Evolutionary conservation across 352 stramenopile genomes (phyloP).

Genomic region (Pythium myriotylum): DNA sequence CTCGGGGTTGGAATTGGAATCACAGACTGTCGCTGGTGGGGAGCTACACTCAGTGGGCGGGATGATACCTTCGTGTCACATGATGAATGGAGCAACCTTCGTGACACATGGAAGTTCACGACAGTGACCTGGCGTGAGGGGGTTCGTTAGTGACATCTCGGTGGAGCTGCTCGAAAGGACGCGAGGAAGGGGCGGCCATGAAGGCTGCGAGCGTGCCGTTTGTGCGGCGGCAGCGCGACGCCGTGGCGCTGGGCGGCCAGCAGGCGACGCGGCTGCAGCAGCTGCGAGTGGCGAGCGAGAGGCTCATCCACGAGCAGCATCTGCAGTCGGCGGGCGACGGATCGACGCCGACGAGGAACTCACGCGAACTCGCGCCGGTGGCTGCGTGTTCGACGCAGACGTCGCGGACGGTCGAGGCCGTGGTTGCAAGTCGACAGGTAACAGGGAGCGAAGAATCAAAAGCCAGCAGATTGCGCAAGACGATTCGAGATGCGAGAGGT

Average conservation of each 20-base stretch:
- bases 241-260: slow-evolving; percentile 42
- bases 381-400: slow-evolving; percentile 10
- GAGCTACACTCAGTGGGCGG: neutral
- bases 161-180: slow-evolving; percentile 4
- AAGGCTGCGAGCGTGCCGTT: slow-evolving; percentile 22
- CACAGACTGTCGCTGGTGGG: no score
- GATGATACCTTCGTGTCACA: no score
- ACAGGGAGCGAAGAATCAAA: slow-evolving; percentile 14
- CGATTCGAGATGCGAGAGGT: slow-evolving; percentile 43
- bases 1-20: no score
- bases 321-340: slow-evolving; percentile 11
- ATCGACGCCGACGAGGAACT: neutral
- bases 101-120: slow-evolving; percentile 6
- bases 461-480: slow-evolving; percentile 34
- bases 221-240: slow-evolving; percentile 18
- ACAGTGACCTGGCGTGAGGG: no score
- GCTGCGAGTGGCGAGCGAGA: slow-evolving; percentile 41
- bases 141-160: slow-evolving; percentile 11
- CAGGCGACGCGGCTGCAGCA: slow-evolving; percentile 50
- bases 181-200: neutral
- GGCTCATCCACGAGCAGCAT: slow-evolving; percentile 40
- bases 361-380: neutral
- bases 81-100: slow-evolving; percentile 3
- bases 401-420: slow-evolving; percentile 48
- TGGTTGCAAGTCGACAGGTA: slow-evolving; percentile 36